Evolutionary conservation across 2,329 filamentous ascomycete species (phyloP).

Genomic region (Fusarium equiseti): DNA sequence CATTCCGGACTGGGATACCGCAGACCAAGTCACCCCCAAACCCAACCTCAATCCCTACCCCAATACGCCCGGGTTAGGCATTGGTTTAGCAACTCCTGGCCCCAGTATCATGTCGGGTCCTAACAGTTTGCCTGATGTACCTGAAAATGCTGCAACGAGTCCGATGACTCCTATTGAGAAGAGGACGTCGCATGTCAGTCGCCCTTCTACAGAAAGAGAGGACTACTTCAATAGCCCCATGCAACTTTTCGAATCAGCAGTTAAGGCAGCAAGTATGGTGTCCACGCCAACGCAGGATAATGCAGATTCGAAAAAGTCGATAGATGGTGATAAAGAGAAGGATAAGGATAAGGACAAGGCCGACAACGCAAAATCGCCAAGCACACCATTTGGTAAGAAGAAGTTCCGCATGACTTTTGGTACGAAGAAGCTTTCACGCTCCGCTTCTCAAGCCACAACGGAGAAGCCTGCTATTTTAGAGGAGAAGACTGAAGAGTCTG

Average conservation of each 20-base stretch:
- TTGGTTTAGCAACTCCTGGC: slow-evolving; percentile 79
- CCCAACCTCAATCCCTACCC: slow-evolving; percentile 73
- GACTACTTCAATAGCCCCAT: slow-evolving; percentile 83
- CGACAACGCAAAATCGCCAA: slow-evolving; percentile 67
- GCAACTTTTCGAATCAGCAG: slow-evolving; percentile 60
- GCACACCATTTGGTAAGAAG: slow-evolving; percentile 83
- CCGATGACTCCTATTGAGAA: slow-evolving; percentile 65
- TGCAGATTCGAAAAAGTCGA: slow-evolving; percentile 63
- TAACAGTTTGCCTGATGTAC: slow-evolving; percentile 59
- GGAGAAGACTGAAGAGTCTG: slow-evolving; percentile 79
- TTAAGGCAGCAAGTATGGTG: slow-evolving; percentile 62
- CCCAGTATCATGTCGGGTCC: slow-evolving; percentile 43
- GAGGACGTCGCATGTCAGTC: slow-evolving; percentile 66
- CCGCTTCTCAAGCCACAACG: slow-evolving; percentile 67
- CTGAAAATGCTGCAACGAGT: slow-evolving; percentile 60
- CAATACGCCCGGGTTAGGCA: slow-evolving; percentile 81
- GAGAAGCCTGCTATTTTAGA: slow-evolving; percentile 80
- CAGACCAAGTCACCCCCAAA: slow-evolving; percentile 67
- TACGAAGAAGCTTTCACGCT: slow-evolving; percentile 85
- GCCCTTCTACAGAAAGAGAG: slow-evolving; percentile 71
- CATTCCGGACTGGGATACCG: slow-evolving; percentile 54
- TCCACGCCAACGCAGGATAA: slow-evolving; percentile 59
- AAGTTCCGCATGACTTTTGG: slow-evolving; percentile 88
- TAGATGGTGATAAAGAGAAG: slow-evolving; percentile 61
- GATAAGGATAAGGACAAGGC: slow-evolving; percentile 61